Conservation (phyloP, 768 basidiomycete species). For the Naganishia antarctica region DNA sequence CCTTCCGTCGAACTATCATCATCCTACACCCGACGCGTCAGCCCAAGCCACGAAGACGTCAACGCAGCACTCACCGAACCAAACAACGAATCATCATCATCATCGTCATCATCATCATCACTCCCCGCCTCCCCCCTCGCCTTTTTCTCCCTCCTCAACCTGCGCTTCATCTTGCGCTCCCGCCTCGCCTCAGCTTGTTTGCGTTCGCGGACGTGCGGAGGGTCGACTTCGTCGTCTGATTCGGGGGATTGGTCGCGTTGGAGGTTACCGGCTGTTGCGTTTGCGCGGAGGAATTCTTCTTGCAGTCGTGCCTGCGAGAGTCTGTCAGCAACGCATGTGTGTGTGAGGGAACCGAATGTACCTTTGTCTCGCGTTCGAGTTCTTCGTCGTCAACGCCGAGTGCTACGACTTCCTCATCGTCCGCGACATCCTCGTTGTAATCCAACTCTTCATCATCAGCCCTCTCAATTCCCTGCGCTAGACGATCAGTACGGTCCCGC, state of each 20-base stretch:
- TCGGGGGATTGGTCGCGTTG: constrained; percentile 22
- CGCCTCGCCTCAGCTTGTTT: constrained; percentile 3
- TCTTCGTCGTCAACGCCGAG: constrained; percentile 21
- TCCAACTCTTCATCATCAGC: constrained; percentile 23
- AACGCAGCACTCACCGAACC: background rate
- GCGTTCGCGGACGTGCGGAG: background rate
- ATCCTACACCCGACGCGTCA: background rate
- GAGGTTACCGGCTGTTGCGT: constrained; percentile 22
- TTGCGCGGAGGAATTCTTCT: constrained; percentile 22
- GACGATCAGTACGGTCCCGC: background rate
- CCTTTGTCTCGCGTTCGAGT: constrained; percentile 17
- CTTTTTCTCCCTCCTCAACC: constrained; percentile 16
- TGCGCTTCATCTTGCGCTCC: constrained; percentile 12
- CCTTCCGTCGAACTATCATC: background rate
- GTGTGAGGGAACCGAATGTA: background rate
- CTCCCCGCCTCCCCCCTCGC: constrained; percentile 3
- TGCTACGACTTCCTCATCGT: constrained; percentile 23
- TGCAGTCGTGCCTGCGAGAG: constrained; percentile 5
- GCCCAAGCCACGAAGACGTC: background rate
- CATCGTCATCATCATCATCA: constrained; percentile 19
- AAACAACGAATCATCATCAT: constrained; percentile 14
- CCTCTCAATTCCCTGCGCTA: constrained; percentile 19
- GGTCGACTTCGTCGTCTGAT: constrained; percentile 23
- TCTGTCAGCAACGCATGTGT: background rate
- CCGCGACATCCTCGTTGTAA: constrained; percentile 19